Conservation (phyloP, 164 flowering plant species). For the Houttuynia cordata region DNA sequence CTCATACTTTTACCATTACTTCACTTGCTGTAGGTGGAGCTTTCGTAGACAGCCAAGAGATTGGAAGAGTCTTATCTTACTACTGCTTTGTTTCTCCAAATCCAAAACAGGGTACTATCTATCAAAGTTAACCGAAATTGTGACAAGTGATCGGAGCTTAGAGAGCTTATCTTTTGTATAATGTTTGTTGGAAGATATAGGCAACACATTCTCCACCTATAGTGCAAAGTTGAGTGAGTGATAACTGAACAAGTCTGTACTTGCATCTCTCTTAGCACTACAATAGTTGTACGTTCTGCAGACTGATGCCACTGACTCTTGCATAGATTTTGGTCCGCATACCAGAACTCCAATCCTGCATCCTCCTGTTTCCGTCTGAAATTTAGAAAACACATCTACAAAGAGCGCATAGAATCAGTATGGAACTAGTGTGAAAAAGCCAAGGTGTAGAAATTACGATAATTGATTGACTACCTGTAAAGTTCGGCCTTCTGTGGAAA, state of each 20-base stretch:
- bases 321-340: conserved; percentile 77
- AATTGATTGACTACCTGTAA: conserved; percentile 42
- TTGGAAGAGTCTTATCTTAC: too few species aligned
- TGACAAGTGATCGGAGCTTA: too few species aligned
- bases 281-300: conserved; percentile 25
- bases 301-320: conserved; percentile 45
- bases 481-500: conserved; percentile 60
- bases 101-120: too few species aligned
- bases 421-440: neutral
- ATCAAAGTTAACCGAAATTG: too few species aligned
- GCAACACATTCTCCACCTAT: conserved; percentile 8
- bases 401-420: neutral
- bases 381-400: conserved; percentile 43
- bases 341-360: conserved; percentile 53
- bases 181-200: neutral
- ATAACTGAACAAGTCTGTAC: conserved; percentile 37
- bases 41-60: too few species aligned
- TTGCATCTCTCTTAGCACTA: conserved; percentile 13
- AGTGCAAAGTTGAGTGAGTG: conserved; percentile 71
- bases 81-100: too few species aligned
- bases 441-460: neutral
- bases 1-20: too few species aligned
- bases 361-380: conserved; percentile 29
- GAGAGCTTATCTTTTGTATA: neutral
- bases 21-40: too few species aligned